These are phyloP conservation scores for Atalantia buxifolia DNA, from an alignment of 345 rosid genomes.

Conservation along the genomic window DNA sequence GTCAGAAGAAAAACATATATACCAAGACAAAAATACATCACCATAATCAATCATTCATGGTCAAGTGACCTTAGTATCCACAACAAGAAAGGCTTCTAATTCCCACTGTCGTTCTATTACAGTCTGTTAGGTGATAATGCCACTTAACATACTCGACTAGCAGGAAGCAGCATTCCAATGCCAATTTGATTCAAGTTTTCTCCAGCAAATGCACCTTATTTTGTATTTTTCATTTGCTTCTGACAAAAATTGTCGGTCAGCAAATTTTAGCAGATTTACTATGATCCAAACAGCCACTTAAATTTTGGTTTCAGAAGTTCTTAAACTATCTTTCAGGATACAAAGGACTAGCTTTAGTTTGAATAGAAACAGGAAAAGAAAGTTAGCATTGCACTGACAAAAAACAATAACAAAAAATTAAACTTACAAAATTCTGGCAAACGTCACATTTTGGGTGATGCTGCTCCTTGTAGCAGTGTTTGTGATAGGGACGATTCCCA, in stretches of 20 bases:
- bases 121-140: not conserved
- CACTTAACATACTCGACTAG: not conserved
- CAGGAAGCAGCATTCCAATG: not conserved
- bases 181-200: not conserved
- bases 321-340: not conserved
- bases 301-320: slow-evolving; percentile 1
- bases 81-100: not conserved
- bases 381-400: not conserved
- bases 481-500: slow-evolving; percentile 71
- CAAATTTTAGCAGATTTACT: not conserved
- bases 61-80: not conserved
- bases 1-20: not conserved
- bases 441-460: slow-evolving; percentile 95
- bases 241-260: not conserved
- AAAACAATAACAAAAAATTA: slow-evolving; percentile 3
- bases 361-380: not conserved
- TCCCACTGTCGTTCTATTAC: not conserved
- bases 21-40: not conserved
- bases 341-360: not conserved
- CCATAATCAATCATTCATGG: not conserved
- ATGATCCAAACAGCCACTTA: not conserved
- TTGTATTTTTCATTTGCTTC: not conserved
- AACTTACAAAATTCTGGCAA: slow-evolving; percentile 77
- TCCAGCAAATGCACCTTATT: not conserved
- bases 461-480: slow-evolving; percentile 74